Conservation (phyloP, 371 early-diverging fungal species). For the Batrachochytrium dendrobatidis region DNA sequence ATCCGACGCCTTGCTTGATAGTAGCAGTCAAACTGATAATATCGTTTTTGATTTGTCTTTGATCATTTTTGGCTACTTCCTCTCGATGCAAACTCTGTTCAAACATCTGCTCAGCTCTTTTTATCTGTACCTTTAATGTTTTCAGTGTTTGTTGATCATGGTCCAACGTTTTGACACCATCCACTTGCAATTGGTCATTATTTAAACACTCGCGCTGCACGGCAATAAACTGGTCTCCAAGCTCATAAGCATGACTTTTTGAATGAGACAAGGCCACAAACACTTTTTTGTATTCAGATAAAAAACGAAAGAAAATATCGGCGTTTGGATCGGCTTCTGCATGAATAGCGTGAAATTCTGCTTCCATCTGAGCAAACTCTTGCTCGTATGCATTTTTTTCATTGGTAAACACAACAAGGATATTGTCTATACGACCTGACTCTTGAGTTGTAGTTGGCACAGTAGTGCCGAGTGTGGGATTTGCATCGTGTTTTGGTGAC, state of each 20-base stretch:
- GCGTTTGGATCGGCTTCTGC: constrained; percentile 13
- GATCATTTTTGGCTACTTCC: constrained; percentile 36
- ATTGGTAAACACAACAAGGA: background rate
- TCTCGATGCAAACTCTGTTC: constrained; percentile 33
- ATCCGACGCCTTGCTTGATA: constrained; percentile 44
- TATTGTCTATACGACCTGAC: too few species aligned
- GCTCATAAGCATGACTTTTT: constrained; percentile 22
- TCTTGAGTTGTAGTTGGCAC: too few species aligned
- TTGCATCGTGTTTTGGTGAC: too few species aligned
- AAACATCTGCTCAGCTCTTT: constrained; percentile 30
- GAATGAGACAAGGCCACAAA: constrained; percentile 31
- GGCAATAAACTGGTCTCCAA: constrained; percentile 23
- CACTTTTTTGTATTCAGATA: constrained; percentile 43
- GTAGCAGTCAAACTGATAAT: constrained; percentile 30
- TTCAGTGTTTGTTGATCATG: constrained; percentile 32
- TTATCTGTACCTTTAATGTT: constrained; percentile 32
- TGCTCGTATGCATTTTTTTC: background rate
- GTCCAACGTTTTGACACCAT: constrained; percentile 19
- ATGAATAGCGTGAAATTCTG: constrained; percentile 21
- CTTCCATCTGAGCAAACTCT: constrained; percentile 12
- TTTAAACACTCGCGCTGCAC: constrained; percentile 25
- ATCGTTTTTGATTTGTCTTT: constrained; percentile 34
- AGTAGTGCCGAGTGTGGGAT: too few species aligned
- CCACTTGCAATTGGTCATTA: constrained; percentile 22
- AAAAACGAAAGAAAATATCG: constrained; percentile 19